Evolutionary conservation across 805 yeast species (phyloP).

Genomic region (Yarrowia divulgata): DNA sequence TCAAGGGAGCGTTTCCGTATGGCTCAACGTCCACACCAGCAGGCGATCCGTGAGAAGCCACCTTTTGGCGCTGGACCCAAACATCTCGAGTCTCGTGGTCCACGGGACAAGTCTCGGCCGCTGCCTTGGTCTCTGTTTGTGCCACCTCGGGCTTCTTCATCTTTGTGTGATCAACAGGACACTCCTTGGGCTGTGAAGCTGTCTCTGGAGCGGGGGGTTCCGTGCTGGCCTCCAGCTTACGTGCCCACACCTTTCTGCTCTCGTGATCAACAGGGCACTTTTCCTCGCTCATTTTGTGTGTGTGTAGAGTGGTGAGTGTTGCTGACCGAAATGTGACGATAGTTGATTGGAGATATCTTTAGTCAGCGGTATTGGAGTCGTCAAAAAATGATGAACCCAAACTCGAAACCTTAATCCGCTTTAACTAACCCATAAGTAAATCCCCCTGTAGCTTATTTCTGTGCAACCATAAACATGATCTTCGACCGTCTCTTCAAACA

Average conservation of each 20-base stretch:
- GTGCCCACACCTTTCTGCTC: slow-evolving; percentile 47
- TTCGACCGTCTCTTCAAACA: slow-evolving; percentile 27
- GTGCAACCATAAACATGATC: background rate
- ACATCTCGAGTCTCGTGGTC: slow-evolving; percentile 65
- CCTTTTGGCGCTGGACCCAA: slow-evolving; percentile 57
- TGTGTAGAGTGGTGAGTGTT: background rate
- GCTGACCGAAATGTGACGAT: too few relatives aligned
- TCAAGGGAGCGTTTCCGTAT: slow-evolving; percentile 6
- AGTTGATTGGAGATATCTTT: too few relatives aligned
- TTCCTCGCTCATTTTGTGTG: background rate
- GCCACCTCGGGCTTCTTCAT: background rate
- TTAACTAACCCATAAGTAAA: background rate
- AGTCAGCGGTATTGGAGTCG: background rate
- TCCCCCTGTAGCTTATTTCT: background rate
- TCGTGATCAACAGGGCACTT: slow-evolving; percentile 63
- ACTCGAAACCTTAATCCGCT: background rate
- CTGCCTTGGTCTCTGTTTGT: background rate
- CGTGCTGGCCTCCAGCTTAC: slow-evolving; percentile 18
- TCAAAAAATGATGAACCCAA: too few relatives aligned
- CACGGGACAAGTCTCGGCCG: slow-evolving; percentile 65
- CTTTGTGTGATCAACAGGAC: slow-evolving; percentile 40
- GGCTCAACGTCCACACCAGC: slow-evolving; percentile 12
- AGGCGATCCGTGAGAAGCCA: slow-evolving; percentile 25
- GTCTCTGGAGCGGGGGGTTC: slow-evolving; percentile 40
- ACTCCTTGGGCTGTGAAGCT: slow-evolving; percentile 9